phyloP scores from a whole-genome alignment of 495 filamentous ascomycete genomes.

The Penicillium lagena region DNA sequence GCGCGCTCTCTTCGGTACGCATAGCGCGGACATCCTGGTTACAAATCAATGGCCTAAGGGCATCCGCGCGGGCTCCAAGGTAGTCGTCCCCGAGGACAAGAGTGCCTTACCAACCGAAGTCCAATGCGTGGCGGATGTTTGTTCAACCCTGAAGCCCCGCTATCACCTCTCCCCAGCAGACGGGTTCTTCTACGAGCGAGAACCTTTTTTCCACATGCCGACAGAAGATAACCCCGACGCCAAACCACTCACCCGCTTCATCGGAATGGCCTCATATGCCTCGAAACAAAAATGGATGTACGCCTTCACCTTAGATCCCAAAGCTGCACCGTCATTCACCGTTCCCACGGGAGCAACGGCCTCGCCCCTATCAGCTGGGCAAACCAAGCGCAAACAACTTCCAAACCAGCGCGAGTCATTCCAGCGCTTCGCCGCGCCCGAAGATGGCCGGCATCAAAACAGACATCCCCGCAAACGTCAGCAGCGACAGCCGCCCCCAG shows the following conservation, averaged over 20 bases:
- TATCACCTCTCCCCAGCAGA: slow-evolving; percentile 79
- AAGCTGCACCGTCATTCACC: slow-evolving; percentile 44
- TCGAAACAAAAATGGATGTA: slow-evolving; percentile 81
- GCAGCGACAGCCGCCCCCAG: slow-evolving; percentile 52
- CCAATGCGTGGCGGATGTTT: slow-evolving; percentile 66
- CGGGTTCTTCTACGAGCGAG: slow-evolving; percentile 74
- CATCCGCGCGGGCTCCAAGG: slow-evolving; percentile 56
- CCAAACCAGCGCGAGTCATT: slow-evolving; percentile 46
- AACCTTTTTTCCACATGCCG: slow-evolving; percentile 78
- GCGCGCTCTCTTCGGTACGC: slow-evolving; percentile 62
- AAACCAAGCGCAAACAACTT: slow-evolving; percentile 55
- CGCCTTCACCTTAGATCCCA: slow-evolving; percentile 74
- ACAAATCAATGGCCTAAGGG: slow-evolving; percentile 78
- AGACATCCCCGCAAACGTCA: slow-evolving; percentile 45
- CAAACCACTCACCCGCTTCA: slow-evolving; percentile 71
- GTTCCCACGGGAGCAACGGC: slow-evolving; percentile 64
- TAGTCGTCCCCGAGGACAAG: slow-evolving; percentile 37
- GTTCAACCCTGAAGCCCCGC: slow-evolving; percentile 66
- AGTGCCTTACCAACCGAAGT: slow-evolving; percentile 32
- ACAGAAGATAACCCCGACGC: slow-evolving; percentile 44
- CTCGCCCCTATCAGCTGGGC: slow-evolving; percentile 54
- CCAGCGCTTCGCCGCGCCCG: slow-evolving; percentile 50
- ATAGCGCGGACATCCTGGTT: slow-evolving; percentile 75
- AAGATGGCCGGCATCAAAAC: slow-evolving; percentile 15
- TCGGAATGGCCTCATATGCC: slow-evolving; percentile 72